phyloP scores from a whole-genome alignment of 441 rosid genomes.

The Isatis lusitanica region DNA sequence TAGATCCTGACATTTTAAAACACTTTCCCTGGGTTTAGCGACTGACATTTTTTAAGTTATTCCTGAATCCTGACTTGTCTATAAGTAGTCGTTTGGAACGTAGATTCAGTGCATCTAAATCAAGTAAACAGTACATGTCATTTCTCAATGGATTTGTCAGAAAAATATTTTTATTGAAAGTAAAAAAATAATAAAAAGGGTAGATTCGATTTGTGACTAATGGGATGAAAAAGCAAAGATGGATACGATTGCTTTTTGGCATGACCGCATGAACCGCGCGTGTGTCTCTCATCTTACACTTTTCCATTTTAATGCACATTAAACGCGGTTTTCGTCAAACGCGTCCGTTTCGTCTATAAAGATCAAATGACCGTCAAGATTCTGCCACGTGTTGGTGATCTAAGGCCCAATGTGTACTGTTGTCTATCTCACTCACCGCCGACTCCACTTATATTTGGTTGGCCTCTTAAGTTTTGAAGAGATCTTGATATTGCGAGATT shows the following conservation, averaged over 20 bases:
- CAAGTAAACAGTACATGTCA: neutral
- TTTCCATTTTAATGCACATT: slow-evolving; percentile 14
- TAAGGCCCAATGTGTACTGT: neutral
- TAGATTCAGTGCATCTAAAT: slow-evolving; percentile 33
- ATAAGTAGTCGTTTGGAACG: slow-evolving; percentile 9
- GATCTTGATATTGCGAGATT: neutral
- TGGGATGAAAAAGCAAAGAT: neutral
- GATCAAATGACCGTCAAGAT: neutral
- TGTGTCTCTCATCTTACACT: neutral
- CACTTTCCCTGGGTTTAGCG: neutral
- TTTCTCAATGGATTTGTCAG: neutral
- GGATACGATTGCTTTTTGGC: slow-evolving; percentile 14
- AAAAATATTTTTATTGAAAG: neutral
- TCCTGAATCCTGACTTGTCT: slow-evolving; percentile 12
- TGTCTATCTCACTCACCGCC: neutral
- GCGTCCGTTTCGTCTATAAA: neutral
- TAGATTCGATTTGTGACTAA: slow-evolving; percentile 6
- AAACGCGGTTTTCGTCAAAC: slow-evolving; percentile 33
- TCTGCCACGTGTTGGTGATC: slow-evolving; percentile 1
- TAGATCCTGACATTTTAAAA: slow-evolving; percentile 9
- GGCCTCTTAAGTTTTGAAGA: neutral
- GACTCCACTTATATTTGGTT: neutral
- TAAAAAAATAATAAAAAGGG: neutral
- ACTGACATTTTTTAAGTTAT: neutral
- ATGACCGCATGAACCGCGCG: slow-evolving; percentile 26